Conservation (phyloP, 768 basidiomycete genomes). For the Hygrocybe punicea region DNA sequence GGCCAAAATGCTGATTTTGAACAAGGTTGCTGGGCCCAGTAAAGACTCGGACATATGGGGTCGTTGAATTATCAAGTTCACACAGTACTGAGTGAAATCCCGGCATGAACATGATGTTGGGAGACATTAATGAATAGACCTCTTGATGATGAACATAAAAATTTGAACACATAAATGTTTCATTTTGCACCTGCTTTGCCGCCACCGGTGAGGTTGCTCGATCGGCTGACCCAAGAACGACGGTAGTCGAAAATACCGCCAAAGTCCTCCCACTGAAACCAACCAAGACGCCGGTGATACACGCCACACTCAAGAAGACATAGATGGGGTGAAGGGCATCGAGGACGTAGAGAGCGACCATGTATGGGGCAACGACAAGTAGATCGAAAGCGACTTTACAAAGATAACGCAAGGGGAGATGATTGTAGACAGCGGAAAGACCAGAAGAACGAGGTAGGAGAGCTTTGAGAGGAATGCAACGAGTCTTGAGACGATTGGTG, state of each 20-base stretch:
- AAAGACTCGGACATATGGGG: too few relatives aligned
- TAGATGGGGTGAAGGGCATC: slow-evolving; percentile 53
- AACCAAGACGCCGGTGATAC: slow-evolving; percentile 46
- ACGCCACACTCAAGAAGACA: slow-evolving; percentile 54
- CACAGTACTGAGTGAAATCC: too few relatives aligned
- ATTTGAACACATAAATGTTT: too few relatives aligned
- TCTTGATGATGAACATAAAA: too few relatives aligned
- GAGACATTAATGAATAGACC: too few relatives aligned
- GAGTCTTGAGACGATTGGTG: background rate
- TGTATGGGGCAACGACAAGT: slow-evolving; percentile 47
- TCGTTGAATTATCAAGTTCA: too few relatives aligned
- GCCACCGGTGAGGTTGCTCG: too few relatives aligned
- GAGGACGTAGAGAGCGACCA: slow-evolving; percentile 35
- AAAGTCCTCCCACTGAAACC: slow-evolving; percentile 35
- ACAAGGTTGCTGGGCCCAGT: too few relatives aligned
- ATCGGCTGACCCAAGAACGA: background rate
- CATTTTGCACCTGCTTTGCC: too few relatives aligned
- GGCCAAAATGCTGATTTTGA: too few relatives aligned
- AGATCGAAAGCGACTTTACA: slow-evolving; percentile 38
- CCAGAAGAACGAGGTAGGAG: slow-evolving; percentile 12
- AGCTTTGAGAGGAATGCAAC: background rate
- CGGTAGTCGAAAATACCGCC: background rate
- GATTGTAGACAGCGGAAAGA: slow-evolving; percentile 30
- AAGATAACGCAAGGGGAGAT: slow-evolving; percentile 49
- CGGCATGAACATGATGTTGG: too few relatives aligned